Conservation (phyloP, 345 rosid species). For the Syzygium oleosum region DNA sequence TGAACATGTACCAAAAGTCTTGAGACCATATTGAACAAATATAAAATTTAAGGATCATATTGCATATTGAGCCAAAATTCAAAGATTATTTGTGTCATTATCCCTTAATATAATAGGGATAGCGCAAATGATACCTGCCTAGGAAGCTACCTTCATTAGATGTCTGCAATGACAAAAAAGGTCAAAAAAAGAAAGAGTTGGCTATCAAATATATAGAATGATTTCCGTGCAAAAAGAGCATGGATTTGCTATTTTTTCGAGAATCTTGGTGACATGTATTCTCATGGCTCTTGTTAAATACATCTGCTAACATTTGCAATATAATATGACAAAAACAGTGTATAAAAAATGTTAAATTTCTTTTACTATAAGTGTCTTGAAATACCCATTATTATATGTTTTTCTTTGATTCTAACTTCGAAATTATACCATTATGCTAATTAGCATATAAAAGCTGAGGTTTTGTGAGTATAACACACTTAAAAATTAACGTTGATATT, state of each 20-base stretch:
- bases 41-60: too few species aligned
- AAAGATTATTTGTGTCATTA: too few species aligned
- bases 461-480: not conserved
- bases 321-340: not conserved
- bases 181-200: not conserved
- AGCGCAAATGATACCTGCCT: not conserved
- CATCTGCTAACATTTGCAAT: not conserved
- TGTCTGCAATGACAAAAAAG: not conserved
- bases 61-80: too few species aligned
- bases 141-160: not conserved
- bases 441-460: not conserved
- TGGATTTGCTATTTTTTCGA: not conserved
- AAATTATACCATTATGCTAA: not conserved
- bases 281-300: not conserved
- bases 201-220: not conserved
- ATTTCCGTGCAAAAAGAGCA: not conserved
- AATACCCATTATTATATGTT: not conserved
- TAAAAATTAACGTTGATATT: not conserved
- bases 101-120: not conserved
- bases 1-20: too few species aligned
- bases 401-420: not conserved
- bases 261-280: not conserved
- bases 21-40: too few species aligned
- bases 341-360: not conserved
- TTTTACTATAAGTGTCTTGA: not conserved